Evolutionary conservation across 2,329 filamentous ascomycete species (phyloP).

Genomic region (Beauveria brongniartii): DNA sequence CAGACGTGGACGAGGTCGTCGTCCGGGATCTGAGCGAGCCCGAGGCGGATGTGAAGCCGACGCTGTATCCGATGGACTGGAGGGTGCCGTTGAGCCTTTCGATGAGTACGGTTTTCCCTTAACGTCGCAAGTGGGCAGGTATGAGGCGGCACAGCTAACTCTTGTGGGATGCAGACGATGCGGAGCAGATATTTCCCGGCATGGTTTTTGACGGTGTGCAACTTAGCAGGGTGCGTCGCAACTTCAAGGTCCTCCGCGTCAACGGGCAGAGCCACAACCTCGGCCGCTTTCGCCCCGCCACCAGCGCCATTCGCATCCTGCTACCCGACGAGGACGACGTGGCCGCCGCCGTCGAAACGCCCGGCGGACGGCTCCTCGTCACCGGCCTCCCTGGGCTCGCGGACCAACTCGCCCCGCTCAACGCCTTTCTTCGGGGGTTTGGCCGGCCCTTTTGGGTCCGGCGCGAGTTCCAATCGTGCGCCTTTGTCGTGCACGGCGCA

Average conservation of each 20-base stretch:
- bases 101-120: slow-evolving; percentile 22
- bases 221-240: slow-evolving; percentile 23
- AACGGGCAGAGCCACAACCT: slow-evolving; percentile 37
- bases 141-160: not conserved
- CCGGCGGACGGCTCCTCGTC: slow-evolving; percentile 32
- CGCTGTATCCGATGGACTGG: slow-evolving; percentile 28
- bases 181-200: slow-evolving; percentile 62
- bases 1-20: slow-evolving; percentile 49
- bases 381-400: slow-evolving; percentile 60
- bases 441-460: slow-evolving; percentile 26
- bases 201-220: slow-evolving; percentile 58
- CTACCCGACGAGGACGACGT: slow-evolving; percentile 20
- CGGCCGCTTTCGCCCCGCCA: slow-evolving; percentile 34
- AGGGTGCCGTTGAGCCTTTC: slow-evolving; percentile 25
- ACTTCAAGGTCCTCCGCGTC: slow-evolving; percentile 51
- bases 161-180: slow-evolving; percentile 35
- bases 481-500: slow-evolving; percentile 70
- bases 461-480: slow-evolving; percentile 35
- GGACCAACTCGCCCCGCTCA: slow-evolving; percentile 56
- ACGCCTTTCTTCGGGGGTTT: slow-evolving; percentile 55
- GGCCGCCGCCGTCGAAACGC: slow-evolving; percentile 10
- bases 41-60: slow-evolving; percentile 18
- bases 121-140: too few species aligned
- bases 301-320: slow-evolving; percentile 31
- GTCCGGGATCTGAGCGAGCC: slow-evolving; percentile 49